Conservation (phyloP, 2,329 filamentous ascomycete genomes). For the Gaeumannomyces tritici region DNA sequence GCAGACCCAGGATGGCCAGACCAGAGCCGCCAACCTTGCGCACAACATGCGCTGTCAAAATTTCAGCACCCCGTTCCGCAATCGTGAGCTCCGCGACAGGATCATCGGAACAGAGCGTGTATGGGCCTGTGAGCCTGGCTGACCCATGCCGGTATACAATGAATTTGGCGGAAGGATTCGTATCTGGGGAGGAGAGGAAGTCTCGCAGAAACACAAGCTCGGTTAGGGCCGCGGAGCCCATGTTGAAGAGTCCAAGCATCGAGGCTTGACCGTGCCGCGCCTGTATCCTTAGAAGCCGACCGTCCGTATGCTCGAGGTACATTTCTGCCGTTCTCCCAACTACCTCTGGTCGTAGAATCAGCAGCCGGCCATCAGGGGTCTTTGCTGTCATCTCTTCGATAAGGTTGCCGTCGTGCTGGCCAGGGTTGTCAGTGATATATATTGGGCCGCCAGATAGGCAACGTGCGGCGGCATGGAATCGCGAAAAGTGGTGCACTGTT, state of each 20-base stretch:
- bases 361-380: constrained; percentile 61
- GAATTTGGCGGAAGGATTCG: constrained; percentile 58
- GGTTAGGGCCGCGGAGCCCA: constrained; percentile 48
- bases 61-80: constrained; percentile 62
- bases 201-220: constrained; percentile 61
- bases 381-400: constrained; percentile 73
- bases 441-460: constrained; percentile 87
- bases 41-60: constrained; percentile 66
- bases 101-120: constrained; percentile 19
- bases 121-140: constrained; percentile 38
- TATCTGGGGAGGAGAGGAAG: constrained; percentile 60
- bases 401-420: constrained; percentile 64
- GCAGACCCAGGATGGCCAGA: constrained; percentile 64
- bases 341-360: constrained; percentile 70
- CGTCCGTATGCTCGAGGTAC: constrained; percentile 55
- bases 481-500: constrained; percentile 51
- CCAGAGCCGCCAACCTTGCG: constrained; percentile 42
- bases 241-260: constrained; percentile 80
- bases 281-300: not conserved
- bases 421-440: constrained; percentile 87
- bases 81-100: constrained; percentile 55
- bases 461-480: constrained; percentile 81
- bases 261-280: constrained; percentile 45
- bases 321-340: constrained; percentile 63
- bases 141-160: constrained; percentile 59